phyloP scores from a whole-genome alignment of 1,284 basidiomycete species.

The Pseudozyma thailandica region DNA sequence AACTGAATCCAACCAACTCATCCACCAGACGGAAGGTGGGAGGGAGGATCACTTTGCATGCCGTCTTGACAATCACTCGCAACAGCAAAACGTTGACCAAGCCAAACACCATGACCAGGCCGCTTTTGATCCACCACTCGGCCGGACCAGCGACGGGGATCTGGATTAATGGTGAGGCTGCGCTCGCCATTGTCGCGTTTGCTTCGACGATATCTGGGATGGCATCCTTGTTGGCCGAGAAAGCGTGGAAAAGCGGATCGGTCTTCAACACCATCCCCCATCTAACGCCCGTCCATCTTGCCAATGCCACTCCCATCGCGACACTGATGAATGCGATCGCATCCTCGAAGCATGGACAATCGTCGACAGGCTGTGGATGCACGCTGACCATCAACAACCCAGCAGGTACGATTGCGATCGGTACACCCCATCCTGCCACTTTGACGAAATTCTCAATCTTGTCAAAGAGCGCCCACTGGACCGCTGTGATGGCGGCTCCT shows the following conservation, averaged over 20 bases:
- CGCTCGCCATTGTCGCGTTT: not conserved
- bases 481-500: constrained; percentile 53
- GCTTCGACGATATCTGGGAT: not conserved
- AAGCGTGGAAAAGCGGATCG: constrained; percentile 30
- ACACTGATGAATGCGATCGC: constrained; percentile 91
- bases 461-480: constrained; percentile 71
- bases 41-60: constrained; percentile 53
- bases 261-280: constrained; percentile 23
- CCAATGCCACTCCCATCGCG: constrained; percentile 79
- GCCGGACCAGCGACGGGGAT: constrained; percentile 17
- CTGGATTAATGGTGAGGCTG: constrained; percentile 21
- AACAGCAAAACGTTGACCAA: constrained; percentile 78
- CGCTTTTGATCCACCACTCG: constrained; percentile 22
- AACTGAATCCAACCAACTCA: constrained; percentile 51
- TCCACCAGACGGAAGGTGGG: constrained; percentile 52
- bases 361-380: constrained; percentile 86
- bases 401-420: constrained; percentile 76
- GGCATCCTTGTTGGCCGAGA: constrained; percentile 11
- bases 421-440: constrained; percentile 74
- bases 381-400: constrained; percentile 79
- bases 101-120: constrained; percentile 72
- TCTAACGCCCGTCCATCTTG: constrained; percentile 73
- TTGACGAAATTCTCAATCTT: constrained; percentile 62
- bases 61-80: constrained; percentile 74
- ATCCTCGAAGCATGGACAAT: constrained; percentile 98